Base-by-base conservation (phyloP, 768 basidiomycete genomes). In the Panaeolus papilionaceus region DNA sequence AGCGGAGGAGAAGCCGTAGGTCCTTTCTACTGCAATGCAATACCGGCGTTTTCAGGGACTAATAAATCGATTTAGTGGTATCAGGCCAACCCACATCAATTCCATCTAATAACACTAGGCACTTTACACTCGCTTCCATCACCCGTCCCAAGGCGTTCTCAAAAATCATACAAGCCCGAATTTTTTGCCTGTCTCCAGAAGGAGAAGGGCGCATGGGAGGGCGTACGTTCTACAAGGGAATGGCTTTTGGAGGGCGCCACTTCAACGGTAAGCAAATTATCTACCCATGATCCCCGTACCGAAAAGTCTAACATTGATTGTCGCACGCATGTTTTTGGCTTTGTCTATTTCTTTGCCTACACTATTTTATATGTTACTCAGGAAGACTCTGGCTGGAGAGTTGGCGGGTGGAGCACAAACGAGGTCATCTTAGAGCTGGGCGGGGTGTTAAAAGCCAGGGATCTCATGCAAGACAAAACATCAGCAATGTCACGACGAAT, bases 51-150 rank as follows among this genome's bases (percentile, higher is more conserved):
- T 64, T 54, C 61, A 54, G 47, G 47, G 47, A 49, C 28, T 58
- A 58, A 58, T 58, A 28, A 28, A 58, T 12, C 26, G 26, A 16
- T 33, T 58, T 72, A 92, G 91, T 88, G 86, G 85, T 86, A 88
- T 62, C 84, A 88, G 74, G 79, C 88, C 11, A 91, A 89, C 70
- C 93, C 94, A 0, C 92, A 98, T 76, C 88, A 89, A n/a, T 96
- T 99, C 76, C 92, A 96, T 68, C 80, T 94, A 6, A 77, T 94
- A 18, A 84, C 93, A 2, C 80, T 96, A n/a, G 92, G 94, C 0
- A 90, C 92, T 0, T 81, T 98, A n/a, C 91, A 96, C 73, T 86
- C 90, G 3, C 85, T 99, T 3, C 98, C 98, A 0, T 88, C 89
- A 1, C 98, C 98, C 5, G 95, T 98, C 10, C 82, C 86, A 2